Percentiles rank a stretch among this genome's conserved stretches.
Conservation (phyloP, 2,329 filamentous ascomycete species). For the Elsinoe ampelina region DNA sequence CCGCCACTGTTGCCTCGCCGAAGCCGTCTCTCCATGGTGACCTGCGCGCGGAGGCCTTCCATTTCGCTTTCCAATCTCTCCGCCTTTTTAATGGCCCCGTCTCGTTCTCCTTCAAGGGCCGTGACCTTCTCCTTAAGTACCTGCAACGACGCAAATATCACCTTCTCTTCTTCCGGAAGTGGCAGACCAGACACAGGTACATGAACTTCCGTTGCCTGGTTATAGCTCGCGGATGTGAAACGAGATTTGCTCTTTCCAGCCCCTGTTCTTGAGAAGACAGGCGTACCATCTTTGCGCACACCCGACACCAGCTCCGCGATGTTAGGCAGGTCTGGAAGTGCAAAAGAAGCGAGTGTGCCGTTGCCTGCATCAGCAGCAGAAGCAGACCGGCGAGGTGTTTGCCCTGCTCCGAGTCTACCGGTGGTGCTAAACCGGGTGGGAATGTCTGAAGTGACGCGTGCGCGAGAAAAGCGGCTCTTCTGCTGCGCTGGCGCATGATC, state of each 20-base stretch:
- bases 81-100: slow-evolving; percentile 41
- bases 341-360: slow-evolving; percentile 49
- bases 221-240: slow-evolving; percentile 41
- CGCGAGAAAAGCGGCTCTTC: slow-evolving; percentile 46
- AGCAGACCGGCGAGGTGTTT: slow-evolving; percentile 20
- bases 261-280: slow-evolving; percentile 44
- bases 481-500: slow-evolving; percentile 37
- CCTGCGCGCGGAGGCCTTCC: slow-evolving; percentile 41
- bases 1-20: slow-evolving; percentile 39
- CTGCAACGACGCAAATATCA: slow-evolving; percentile 51
- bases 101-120: slow-evolving; percentile 47
- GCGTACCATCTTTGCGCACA: slow-evolving; percentile 48
- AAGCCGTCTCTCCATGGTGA: slow-evolving; percentile 32
- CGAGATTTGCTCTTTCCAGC: slow-evolving; percentile 39
- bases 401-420: slow-evolving; percentile 15
- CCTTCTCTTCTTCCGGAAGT: slow-evolving; percentile 54
- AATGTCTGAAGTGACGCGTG: slow-evolving; percentile 14
- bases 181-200: slow-evolving; percentile 45
- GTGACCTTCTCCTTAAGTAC: slow-evolving; percentile 49
- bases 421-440: slow-evolving; percentile 14
- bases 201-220: slow-evolving; percentile 30
- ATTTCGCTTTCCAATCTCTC: slow-evolving; percentile 55
- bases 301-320: slow-evolving; percentile 53
- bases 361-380: slow-evolving; percentile 33
- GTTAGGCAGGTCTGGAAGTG: slow-evolving; percentile 52